Evolutionary conservation across 2,329 filamentous ascomycete species (phyloP).

Genomic region (Diaporthe ampelina): DNA sequence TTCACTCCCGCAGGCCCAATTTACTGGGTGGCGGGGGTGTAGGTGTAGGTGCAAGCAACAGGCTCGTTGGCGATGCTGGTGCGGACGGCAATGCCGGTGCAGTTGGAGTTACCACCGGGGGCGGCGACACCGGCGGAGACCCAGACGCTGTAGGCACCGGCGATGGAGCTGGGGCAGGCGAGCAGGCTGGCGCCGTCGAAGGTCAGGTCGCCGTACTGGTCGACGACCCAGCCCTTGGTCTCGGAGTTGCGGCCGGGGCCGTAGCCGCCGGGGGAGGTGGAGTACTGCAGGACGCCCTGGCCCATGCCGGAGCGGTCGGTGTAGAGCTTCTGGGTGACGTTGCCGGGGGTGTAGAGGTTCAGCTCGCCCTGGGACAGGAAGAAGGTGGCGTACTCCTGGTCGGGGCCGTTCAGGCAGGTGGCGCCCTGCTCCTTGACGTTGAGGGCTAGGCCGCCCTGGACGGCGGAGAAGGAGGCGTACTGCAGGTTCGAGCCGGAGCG

Average conservation of each 20-base stretch:
- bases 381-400: conserved; percentile 63
- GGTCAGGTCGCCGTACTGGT: conserved; percentile 58
- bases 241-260: conserved; percentile 57
- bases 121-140: conserved; percentile 48
- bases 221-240: conserved; percentile 62
- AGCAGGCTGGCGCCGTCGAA: conserved; percentile 61
- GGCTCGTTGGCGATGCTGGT: neutral
- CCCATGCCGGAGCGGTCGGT: conserved; percentile 72
- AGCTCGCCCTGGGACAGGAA: conserved; percentile 61
- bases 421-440: conserved; percentile 61
- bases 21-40: conserved; percentile 6
- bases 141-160: conserved; percentile 59
- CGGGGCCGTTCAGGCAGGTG: conserved; percentile 58
- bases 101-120: conserved; percentile 55
- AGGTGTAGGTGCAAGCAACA: conserved; percentile 25
- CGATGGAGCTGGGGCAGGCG: conserved; percentile 65
- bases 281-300: conserved; percentile 67
- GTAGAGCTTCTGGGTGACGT: conserved; percentile 62
- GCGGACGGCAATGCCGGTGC: conserved; percentile 53
- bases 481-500: conserved; percentile 65
- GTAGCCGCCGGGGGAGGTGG: conserved; percentile 56
- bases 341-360: conserved; percentile 60
- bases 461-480: conserved; percentile 60
- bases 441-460: conserved; percentile 58
- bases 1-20: neutral